Base-by-base conservation (phyloP, 768 basidiomycete genomes). In the Macrolepiota dolichaula region DNA sequence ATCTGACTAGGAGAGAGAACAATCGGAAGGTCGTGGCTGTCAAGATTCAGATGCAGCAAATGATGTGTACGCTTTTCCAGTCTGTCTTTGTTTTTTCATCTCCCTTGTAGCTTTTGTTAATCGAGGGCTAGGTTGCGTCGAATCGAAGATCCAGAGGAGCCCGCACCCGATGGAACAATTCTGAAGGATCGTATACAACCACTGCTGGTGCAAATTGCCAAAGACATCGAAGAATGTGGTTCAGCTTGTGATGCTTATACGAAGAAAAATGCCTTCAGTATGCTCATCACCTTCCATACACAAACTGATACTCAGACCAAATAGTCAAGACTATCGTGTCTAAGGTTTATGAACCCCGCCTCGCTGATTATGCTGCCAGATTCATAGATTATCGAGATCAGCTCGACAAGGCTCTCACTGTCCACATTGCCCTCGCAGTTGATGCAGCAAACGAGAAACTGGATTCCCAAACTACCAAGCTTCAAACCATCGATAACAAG, bases 1-100 rank as follows among this genome's bases (percentile, higher is more conserved):
- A 84, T 55, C 57, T 79, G 57, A 79, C 78, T 3, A 72, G 82
- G 27, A 71, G 78, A n/a, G 81, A 82, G 25, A 85, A 85, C 56
- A 79, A 85, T 59, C 77, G 74, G 58, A 82, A 81, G 62, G 74
- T 84, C 7, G 59, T 77, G 1, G 70, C 74, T 3, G 70, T 85
- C 7, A 79, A 79, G 51, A 59, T 78, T 4, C 77, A 81, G 62
- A 85, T 85, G 81, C 75, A 73, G 60, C 74, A 82, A 46, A 75
- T 80, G 73, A 80, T 85, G 76, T 57, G 67, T 13, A 73, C 72
- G 1, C 74, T 84, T 19, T 71, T 81, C 15, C 75, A 81, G 81
- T 80, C 54, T 7, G 80, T 68, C 2, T 11, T 27, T 19, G 22
- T 24, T 10, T 12, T n/a, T n/a, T n/a, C n/a, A 10, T 24, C 12